These are phyloP conservation scores for Claviceps sp. DNA, from an alignment of 2,329 filamentous ascomycete genomes.

Conservation along the genomic window DNA sequence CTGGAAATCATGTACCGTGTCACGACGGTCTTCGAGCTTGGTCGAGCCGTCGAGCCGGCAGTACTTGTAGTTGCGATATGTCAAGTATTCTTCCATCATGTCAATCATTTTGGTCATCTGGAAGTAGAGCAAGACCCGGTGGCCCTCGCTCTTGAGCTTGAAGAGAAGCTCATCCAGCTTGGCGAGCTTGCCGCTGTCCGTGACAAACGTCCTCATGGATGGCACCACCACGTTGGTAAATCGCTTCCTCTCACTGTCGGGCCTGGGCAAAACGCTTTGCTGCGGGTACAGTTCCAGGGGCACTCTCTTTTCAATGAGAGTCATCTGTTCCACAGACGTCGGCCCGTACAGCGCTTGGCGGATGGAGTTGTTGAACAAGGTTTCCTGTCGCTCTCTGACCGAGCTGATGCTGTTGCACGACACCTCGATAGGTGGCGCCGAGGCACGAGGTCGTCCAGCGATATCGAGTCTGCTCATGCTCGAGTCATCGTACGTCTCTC, in stretches of 20 bases:
- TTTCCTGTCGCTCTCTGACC: slow-evolving; percentile 53
- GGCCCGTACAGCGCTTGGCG: slow-evolving; percentile 64
- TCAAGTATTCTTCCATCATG: slow-evolving; percentile 96
- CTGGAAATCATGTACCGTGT: slow-evolving; percentile 95
- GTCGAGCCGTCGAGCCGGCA: slow-evolving; percentile 92
- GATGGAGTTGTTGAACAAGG: slow-evolving; percentile 65
- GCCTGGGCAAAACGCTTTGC: slow-evolving; percentile 56
- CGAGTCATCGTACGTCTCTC: slow-evolving; percentile 48
- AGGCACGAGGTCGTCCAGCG: slow-evolving; percentile 62
- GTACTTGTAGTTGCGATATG: slow-evolving; percentile 98
- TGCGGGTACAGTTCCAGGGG: slow-evolving; percentile 52
- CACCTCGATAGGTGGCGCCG: slow-evolving; percentile 77
- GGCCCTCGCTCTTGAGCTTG: slow-evolving; percentile 79
- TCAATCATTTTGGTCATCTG: slow-evolving; percentile 99
- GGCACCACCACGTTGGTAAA: slow-evolving; percentile 89
- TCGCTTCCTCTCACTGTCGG: slow-evolving; percentile 66
- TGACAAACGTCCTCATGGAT: slow-evolving; percentile 95
- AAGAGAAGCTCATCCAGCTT: slow-evolving; percentile 79
- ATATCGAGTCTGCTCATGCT: slow-evolving; percentile 71
- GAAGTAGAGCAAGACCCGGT: slow-evolving; percentile 95
- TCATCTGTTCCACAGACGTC: slow-evolving; percentile 51
- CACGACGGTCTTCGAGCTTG: slow-evolving; percentile 89
- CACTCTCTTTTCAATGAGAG: slow-evolving; percentile 60
- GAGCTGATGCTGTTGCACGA: slow-evolving; percentile 56
- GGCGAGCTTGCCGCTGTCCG: slow-evolving; percentile 90